Conservation (phyloP, 129 eudicot genomes). For the Flaveria trinervia region DNA sequence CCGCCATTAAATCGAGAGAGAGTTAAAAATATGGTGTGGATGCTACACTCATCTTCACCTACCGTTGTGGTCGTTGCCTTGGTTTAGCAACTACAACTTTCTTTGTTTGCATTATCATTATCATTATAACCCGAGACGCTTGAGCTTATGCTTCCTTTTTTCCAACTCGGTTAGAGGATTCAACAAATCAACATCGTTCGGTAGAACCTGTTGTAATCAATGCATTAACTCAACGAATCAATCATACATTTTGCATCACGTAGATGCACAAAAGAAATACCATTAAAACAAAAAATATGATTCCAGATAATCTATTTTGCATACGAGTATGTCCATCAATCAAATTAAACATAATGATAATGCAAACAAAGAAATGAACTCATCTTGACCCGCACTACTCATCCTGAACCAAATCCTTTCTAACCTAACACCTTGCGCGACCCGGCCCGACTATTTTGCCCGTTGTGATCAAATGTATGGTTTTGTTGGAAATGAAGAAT, state of each 20-base stretch:
- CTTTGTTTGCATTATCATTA: too few species aligned
- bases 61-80: too few species aligned
- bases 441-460: too few species aligned
- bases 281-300: neutral
- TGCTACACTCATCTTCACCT: too few species aligned
- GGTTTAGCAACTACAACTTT: too few species aligned
- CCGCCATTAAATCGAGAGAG: too few species aligned
- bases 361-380: neutral
- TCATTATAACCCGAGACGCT: slow-evolving; percentile 36
- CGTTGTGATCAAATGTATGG: too few species aligned
- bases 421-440: too few species aligned
- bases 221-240: neutral
- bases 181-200: slow-evolving; percentile 59
- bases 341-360: neutral
- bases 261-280: neutral
- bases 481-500: too few species aligned
- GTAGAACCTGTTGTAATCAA: slow-evolving; percentile 38
- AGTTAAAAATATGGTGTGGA: too few species aligned
- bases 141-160: slow-evolving; percentile 67
- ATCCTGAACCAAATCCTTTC: too few species aligned
- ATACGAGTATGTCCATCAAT: neutral
- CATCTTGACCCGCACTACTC: too few species aligned
- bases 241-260: neutral
- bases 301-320: neutral
- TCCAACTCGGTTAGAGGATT: slow-evolving; percentile 58